These are phyloP conservation scores for Umbilicus rupestris DNA, from an alignment of 164 flowering plant species.

Conservation along the genomic window DNA sequence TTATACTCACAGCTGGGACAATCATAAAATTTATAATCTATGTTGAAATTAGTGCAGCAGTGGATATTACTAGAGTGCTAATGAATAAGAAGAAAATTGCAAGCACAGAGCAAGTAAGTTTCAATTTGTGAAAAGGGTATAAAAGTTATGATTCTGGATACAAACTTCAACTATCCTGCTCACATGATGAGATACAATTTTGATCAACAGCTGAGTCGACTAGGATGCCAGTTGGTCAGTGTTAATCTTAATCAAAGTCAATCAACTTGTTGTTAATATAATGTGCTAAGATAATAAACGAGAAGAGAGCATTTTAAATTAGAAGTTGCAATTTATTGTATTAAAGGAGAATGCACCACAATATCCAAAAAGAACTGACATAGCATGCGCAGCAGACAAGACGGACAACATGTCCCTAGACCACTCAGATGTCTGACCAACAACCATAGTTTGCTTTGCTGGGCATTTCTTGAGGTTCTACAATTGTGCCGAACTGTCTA, in stretches of 20 bases:
- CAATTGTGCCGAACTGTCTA: not conserved
- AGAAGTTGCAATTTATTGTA: not conserved
- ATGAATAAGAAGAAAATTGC: not conserved
- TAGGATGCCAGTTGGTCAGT: not conserved
- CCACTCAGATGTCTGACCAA: not conserved
- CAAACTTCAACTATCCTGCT: not conserved
- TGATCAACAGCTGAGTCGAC: not conserved
- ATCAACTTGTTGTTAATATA: not conserved
- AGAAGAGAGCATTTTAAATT: not conserved
- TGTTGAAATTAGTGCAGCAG: too few relatives aligned
- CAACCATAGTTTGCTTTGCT: not conserved
- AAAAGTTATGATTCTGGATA: not conserved
- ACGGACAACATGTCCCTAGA: not conserved
- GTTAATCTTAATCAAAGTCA: too few relatives aligned
- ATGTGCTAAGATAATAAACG: not conserved
- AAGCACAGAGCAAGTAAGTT: not conserved
- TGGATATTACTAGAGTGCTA: too few relatives aligned
- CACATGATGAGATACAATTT: not conserved
- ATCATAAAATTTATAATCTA: not conserved
- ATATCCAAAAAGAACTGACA: not conserved
- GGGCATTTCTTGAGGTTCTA: not conserved
- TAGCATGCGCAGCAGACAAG: conserved; percentile 1
- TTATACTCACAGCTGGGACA: not conserved
- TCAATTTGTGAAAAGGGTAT: too few relatives aligned
- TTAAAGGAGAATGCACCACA: not conserved